Evolutionary conservation across 441 rosid species (phyloP), one percentile per base, ranked within the genome.

Genomic region (Gossypium davidsonii): DNA sequence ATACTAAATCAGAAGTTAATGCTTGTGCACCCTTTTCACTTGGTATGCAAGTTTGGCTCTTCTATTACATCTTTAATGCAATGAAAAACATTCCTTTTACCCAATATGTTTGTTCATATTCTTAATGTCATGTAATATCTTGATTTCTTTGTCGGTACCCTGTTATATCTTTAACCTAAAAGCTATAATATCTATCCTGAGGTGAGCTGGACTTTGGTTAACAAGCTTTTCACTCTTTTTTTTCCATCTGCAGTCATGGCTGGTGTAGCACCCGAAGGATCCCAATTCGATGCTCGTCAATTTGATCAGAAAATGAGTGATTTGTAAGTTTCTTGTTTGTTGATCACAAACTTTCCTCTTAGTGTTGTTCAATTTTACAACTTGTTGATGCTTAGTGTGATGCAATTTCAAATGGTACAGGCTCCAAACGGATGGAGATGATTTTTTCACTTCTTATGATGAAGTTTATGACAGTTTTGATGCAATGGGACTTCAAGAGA

Each of bases 301-400:
- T 93, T 48, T 79, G 97, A 93, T 52, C 65, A 87, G 5, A 93
- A 81, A 79, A 91, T 93, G 96, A 89, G 44, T 79, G 91, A 87
- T 0, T 17, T 89, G 93, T 87, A 81, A 81, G 77, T 76, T 78
- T 71, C 34, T 70, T 52, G 34, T 63, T 51, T 20, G 12, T 31
- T 8, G 14, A 34, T 25, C 26, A 3, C 2, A 0, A 49, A 12
- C 31, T 67, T 65, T 7, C 3, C 0, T 5, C 4, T 34, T 34
- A 34, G 39, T 34, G 39, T 31, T 31, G 37, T 34, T 34, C 39
- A 34, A 34, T 11, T 21, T 65, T 44, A 1, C 21, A 58, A 7
- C 25, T n/a, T 48, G 61, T 9, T 67, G 26, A 48, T 77, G 81
- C 76, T 66, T 66, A 46, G 37, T 46, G 70, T 66, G 34, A 66